Conservation (phyloP, 495 filamentous ascomycete genomes). For the Zalerion maritima region DNA sequence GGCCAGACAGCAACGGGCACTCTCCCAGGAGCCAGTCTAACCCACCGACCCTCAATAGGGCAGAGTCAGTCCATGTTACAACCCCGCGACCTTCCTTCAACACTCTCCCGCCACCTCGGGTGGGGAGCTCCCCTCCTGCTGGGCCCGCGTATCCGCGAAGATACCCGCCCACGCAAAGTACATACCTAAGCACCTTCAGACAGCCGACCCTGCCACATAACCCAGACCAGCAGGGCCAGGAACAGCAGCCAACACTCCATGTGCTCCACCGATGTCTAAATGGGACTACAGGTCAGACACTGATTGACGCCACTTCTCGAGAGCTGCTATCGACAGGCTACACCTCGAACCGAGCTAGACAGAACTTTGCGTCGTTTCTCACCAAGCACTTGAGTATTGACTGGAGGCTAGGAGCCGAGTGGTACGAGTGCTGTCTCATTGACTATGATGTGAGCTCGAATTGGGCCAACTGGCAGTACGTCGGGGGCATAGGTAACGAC, state of each 20-base stretch:
- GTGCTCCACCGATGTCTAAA: conserved; percentile 37
- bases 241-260: conserved; percentile 14
- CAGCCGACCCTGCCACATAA: too few relatives aligned
- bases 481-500: conserved; percentile 60
- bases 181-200: too few relatives aligned
- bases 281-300: conserved; percentile 50
- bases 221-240: conserved; percentile 13
- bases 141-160: too few relatives aligned
- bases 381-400: conserved; percentile 56
- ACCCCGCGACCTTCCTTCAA: conserved; percentile 8
- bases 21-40: too few relatives aligned
- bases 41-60: too few relatives aligned
- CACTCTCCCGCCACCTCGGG: too few relatives aligned
- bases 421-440: conserved; percentile 54
- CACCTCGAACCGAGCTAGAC: conserved; percentile 53
- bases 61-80: conserved; percentile 7
- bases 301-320: conserved; percentile 57
- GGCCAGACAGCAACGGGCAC: conserved; percentile 5
- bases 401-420: conserved; percentile 64
- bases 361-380: conserved; percentile 60
- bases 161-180: too few relatives aligned
- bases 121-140: too few relatives aligned
- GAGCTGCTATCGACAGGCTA: conserved; percentile 59
- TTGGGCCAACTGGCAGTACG: conserved; percentile 70
- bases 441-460: conserved; percentile 61